Percentiles rank a stretch among this genome's conserved stretches.
Conservation (phyloP, 1,139 yeast species). For the Debaryomycetaceae sp. region DNA sequence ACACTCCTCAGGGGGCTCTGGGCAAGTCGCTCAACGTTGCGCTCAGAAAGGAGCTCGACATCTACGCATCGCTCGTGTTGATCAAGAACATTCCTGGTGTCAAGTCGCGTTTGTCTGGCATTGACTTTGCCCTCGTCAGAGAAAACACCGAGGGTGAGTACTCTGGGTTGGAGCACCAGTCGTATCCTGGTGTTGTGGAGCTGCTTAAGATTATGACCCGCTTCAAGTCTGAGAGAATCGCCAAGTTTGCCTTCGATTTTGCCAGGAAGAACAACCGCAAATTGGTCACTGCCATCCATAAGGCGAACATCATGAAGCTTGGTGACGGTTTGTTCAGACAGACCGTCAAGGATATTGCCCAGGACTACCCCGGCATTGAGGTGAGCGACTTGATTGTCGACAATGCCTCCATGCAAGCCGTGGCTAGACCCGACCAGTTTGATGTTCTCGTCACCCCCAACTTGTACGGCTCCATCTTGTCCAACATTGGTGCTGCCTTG, state of each 20-base stretch:
- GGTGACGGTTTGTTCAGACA: slow-evolving; percentile 98
- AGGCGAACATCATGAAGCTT: slow-evolving; percentile 98
- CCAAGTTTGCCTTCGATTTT: slow-evolving; percentile 94
- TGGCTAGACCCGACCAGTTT: slow-evolving; percentile 95
- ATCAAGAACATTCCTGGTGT: slow-evolving; percentile 96
- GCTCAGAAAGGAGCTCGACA: slow-evolving; percentile 91
- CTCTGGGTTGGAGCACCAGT: slow-evolving; percentile 97
- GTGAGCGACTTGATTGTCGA: slow-evolving; percentile 95
- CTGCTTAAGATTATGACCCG: slow-evolving; percentile 92
- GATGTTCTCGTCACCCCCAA: slow-evolving; percentile 97
- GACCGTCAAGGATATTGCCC: slow-evolving; percentile 87
- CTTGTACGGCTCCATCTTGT: slow-evolving; percentile 94
- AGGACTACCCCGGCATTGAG: slow-evolving; percentile 79
- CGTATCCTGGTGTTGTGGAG: slow-evolving; percentile 97
- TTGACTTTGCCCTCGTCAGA: slow-evolving; percentile 92
- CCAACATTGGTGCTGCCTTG: slow-evolving; percentile 97
- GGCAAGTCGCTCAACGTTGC: slow-evolving; percentile 85
- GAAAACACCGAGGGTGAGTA: slow-evolving; percentile 98
- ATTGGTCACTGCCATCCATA: slow-evolving; percentile 94
- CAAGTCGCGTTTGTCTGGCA: slow-evolving; percentile 78
- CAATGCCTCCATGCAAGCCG: slow-evolving; percentile 99
- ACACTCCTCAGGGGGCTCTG: slow-evolving; percentile 71
- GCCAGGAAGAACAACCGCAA: slow-evolving; percentile 90
- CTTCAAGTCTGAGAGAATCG: slow-evolving; percentile 93
- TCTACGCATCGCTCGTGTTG: slow-evolving; percentile 88